Base-by-base conservation (phyloP, 2,329 filamentous ascomycete genomes). In the Colletotrichum euphorbiae region DNA sequence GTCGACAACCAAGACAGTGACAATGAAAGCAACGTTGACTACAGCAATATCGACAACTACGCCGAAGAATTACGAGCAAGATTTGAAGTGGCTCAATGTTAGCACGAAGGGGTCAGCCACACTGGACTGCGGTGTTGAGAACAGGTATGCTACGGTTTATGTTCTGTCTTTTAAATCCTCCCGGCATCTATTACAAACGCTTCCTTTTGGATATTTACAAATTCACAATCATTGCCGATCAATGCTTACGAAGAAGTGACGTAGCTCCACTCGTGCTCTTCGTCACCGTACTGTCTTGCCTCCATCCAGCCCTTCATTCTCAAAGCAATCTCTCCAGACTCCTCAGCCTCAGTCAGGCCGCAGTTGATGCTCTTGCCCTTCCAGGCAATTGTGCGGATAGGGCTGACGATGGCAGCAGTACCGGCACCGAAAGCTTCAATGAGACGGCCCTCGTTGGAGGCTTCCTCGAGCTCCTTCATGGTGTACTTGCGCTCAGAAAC, bases 241-340 rank as follows among this genome's bases (percentile, higher is more conserved):
- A 48, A 73, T 76, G n/a, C 12, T 66, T 60, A 66, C 13, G 75
- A 81, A 7, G 75, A 81, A 81, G 63, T 58, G 60, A 83, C 73
- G 74, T 90, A 90, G 85, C 94, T 98, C 96, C 96, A 99, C 72
- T 90, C 87, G 79, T 98, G 93, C 78, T 93, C 88, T 80, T 95
- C 92, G 72, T 98, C 94, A 71, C 96, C 96, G 78, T 98, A 98
- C 83, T 98, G 95, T 73, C 97, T 94, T 31, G 84, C 91, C 83
- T 97, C 94, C 71, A 99, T 98, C 96, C 96, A 99, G 75, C 91
- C 88, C 89, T 97, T 97, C 91, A 99, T 94, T 80, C 88, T 88
- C 74, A 89, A 82, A 9, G 96, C 91, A 75, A 98, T 85, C 76
- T 94, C 91, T 48, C 96, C 96, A 11, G 93, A 94, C 83, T 99